phyloP scores from a whole-genome alignment of 2,329 filamentous ascomycete genomes.

The Trichoderma cornu-damae region DNA sequence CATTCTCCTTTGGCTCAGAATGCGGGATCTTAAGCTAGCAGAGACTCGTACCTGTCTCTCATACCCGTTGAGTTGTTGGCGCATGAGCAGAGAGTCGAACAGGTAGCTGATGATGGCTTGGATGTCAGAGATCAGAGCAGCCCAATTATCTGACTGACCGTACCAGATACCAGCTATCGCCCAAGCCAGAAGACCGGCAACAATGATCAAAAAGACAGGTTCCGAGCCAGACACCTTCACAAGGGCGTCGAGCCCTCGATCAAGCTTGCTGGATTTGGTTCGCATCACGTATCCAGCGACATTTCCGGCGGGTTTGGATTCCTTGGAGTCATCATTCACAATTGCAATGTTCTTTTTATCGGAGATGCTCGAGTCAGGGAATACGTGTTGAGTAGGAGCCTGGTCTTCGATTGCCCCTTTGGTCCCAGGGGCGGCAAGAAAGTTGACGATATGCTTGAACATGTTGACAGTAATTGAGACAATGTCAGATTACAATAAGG shows the following conservation, averaged over 20 bases:
- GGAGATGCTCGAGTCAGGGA: background rate
- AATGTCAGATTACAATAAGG: background rate
- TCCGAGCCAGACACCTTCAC: conserved; percentile 24
- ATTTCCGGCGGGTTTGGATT: background rate
- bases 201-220: conserved; percentile 28
- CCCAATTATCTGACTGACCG: conserved; percentile 33
- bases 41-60: conserved; percentile 28
- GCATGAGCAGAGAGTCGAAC: conserved; percentile 36
- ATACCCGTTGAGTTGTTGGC: conserved; percentile 35
- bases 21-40: conserved; percentile 31
- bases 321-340: background rate
- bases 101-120: conserved; percentile 36
- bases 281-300: conserved; percentile 22
- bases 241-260: conserved; percentile 23
- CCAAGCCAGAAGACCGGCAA: conserved; percentile 30
- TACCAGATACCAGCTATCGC: conserved; percentile 29
- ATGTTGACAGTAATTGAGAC: background rate
- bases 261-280: conserved; percentile 19
- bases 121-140: conserved; percentile 34
- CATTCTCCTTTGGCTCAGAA: conserved; percentile 30
- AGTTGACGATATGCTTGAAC: conserved; percentile 8
- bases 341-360: background rate
- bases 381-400: conserved; percentile 15
- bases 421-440: conserved; percentile 15
- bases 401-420: conserved; percentile 17